These are phyloP conservation scores for Chlorophyllum brunneum DNA, from an alignment of 768 basidiomycete genomes.

Conservation along the genomic window DNA sequence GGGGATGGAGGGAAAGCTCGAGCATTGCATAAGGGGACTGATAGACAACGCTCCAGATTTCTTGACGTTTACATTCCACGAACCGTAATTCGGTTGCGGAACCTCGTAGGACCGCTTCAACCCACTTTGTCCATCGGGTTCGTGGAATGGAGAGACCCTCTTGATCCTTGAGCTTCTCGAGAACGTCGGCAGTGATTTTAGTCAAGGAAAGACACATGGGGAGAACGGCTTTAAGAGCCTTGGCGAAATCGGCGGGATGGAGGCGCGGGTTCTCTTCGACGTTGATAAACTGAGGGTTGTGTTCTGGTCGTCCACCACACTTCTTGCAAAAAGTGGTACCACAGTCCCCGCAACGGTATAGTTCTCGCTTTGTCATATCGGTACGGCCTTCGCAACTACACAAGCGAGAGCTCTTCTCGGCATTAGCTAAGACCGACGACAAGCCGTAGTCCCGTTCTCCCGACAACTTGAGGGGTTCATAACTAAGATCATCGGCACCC, in stretches of 20 bases:
- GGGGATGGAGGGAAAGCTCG: slow-evolving; percentile 73
- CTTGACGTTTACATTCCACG: slow-evolving; percentile 81
- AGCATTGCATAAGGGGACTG: slow-evolving; percentile 66
- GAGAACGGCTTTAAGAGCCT: slow-evolving; percentile 69
- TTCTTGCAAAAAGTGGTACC: slow-evolving; percentile 75
- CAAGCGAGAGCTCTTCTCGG: slow-evolving; percentile 69
- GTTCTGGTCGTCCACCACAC: slow-evolving; percentile 90
- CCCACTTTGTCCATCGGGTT: slow-evolving; percentile 68
- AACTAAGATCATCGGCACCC: slow-evolving; percentile 51
- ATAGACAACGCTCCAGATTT: slow-evolving; percentile 81
- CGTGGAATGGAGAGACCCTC: slow-evolving; percentile 41
- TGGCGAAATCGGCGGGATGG: slow-evolving; percentile 70
- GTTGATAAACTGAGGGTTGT: slow-evolving; percentile 63
- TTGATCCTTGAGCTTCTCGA: slow-evolving; percentile 46
- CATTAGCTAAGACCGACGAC: slow-evolving; percentile 54
- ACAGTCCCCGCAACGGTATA: slow-evolving; percentile 75
- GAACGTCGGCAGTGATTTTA: slow-evolving; percentile 42
- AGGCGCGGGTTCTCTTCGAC: slow-evolving; percentile 51
- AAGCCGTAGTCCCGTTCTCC: slow-evolving; percentile 44
- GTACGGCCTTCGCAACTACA: slow-evolving; percentile 91
- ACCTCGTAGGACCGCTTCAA: slow-evolving; percentile 58
- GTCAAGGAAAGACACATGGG: slow-evolving; percentile 81
- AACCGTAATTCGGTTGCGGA: slow-evolving; percentile 70
- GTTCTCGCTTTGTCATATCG: slow-evolving; percentile 62
- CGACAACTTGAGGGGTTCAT: slow-evolving; percentile 68